Evolutionary conservation across 2,329 filamentous ascomycete species (phyloP).

Genomic region (Penicillium brevicompactum): DNA sequence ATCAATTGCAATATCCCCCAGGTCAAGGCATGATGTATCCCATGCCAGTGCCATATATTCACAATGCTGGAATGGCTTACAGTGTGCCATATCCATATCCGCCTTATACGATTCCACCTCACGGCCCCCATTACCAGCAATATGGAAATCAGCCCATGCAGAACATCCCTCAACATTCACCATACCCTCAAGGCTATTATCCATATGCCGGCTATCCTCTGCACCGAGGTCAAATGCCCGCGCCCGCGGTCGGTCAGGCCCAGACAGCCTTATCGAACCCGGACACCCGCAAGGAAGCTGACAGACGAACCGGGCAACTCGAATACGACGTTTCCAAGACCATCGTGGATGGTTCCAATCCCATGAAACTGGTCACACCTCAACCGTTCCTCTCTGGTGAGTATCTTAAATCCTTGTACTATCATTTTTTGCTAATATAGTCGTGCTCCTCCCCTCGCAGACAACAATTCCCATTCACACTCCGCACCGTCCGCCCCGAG

Average conservation of each 20-base stretch:
- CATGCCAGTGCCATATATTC: conserved; percentile 30
- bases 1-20: conserved; percentile 30
- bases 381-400: conserved; percentile 25
- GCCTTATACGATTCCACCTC: conserved; percentile 31
- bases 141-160: conserved; percentile 24
- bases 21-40: conserved; percentile 34
- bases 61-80: conserved; percentile 23
- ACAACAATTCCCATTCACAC: conserved; percentile 9
- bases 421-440: not conserved
- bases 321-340: conserved; percentile 39
- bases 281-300: conserved; percentile 15
- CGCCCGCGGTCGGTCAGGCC: conserved; percentile 2
- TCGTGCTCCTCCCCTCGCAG: conserved; percentile 8
- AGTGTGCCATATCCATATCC: conserved; percentile 31
- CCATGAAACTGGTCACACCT: conserved; percentile 23
- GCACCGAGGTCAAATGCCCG: conserved; percentile 6
- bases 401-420: conserved; percentile 4
- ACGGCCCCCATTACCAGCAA: conserved; percentile 24
- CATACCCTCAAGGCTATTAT: conserved; percentile 24
- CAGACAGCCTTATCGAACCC: not conserved
- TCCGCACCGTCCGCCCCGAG: conserved; percentile 25
- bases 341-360: conserved; percentile 42
- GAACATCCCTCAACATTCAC: conserved; percentile 23
- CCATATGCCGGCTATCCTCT: conserved; percentile 13
- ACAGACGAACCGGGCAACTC: conserved; percentile 12